These are phyloP conservation scores for Capronia americana DNA, from an alignment of 2,329 filamentous ascomycete species.

Conservation along the genomic window DNA sequence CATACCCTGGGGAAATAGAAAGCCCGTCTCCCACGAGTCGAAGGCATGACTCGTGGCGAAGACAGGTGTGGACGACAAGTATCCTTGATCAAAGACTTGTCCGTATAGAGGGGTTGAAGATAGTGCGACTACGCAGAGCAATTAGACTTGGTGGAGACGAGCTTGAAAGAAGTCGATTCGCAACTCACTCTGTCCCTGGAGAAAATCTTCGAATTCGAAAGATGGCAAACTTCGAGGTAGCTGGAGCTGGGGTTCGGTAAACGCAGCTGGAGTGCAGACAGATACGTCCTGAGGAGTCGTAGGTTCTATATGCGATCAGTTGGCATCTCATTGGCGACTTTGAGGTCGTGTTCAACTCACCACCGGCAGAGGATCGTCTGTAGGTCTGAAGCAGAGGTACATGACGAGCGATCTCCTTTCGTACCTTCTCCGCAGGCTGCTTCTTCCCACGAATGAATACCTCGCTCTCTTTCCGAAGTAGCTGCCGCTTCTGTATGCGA, in stretches of 20 bases:
- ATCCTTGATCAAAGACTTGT: background rate
- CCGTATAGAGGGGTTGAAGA: background rate
- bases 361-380: background rate
- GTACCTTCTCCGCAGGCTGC: background rate
- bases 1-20: background rate
- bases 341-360: background rate
- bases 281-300: background rate
- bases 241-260: background rate
- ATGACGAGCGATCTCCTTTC: background rate
- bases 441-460: background rate
- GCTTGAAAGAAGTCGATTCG: background rate
- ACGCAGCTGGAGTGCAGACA: background rate
- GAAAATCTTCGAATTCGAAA: background rate
- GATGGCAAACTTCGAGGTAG: background rate
- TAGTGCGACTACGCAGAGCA: background rate
- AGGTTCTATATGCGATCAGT: background rate
- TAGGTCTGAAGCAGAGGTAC: background rate
- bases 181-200: background rate
- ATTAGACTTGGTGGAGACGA: background rate
- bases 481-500: constrained; percentile 1
- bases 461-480: background rate
- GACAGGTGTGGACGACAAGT: background rate
- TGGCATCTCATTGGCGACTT: background rate
- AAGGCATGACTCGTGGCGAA: background rate
- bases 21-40: background rate